Base-by-base conservation (phyloP, 257 asterid species). In the Knoxia roxburghii region DNA sequence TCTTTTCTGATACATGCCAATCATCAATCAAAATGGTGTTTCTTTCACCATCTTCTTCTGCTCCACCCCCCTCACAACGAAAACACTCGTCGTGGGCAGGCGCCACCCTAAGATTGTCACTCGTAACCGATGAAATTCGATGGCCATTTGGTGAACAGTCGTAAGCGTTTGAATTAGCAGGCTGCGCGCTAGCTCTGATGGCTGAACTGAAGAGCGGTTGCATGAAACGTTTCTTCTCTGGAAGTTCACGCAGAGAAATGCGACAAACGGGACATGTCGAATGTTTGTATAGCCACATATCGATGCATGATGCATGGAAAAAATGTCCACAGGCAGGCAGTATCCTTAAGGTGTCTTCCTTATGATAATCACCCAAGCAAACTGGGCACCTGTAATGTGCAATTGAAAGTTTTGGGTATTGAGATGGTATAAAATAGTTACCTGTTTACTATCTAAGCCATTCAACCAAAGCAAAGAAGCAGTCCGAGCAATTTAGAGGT, bases 261-360 rank as follows among this genome's bases (percentile, higher is more conserved):
- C 97, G 90, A 67, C 98, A 93, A 9, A 93, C 88, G 4, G 98
- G 98, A 64, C 98, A 93, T 0, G 96, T 89, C 18, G 87, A 81
- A 33, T 82, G 87, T 82, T 85, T 88, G 60, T 85, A 88, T 41
- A 93, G 79, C 98, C 98, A 93, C 69, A 82, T 79, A 55, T 87
- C 91, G 2, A 93, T 89, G 50, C 98, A 93, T 0, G 77, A 76
- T 13, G 87, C 82, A 61, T 93, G 98, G 46, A 89, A 93, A 23
- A 80, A 81, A 72, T 93, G 98, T 0, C 96, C 90, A 51, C 98
- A 92, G 0, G 67, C 20, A 4, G 96, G 96, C n/a, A 93, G 78
- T 65, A 88, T 72, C 24, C 89, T 83, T 1, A 93, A 26, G 0
- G 79, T 76, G 53, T 93, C 98, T 51, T 93, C 91, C 29, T 78